Evolutionary conservation across 768 basidiomycete genomes (phyloP).

Genomic region (Boletus speciosus): DNA sequence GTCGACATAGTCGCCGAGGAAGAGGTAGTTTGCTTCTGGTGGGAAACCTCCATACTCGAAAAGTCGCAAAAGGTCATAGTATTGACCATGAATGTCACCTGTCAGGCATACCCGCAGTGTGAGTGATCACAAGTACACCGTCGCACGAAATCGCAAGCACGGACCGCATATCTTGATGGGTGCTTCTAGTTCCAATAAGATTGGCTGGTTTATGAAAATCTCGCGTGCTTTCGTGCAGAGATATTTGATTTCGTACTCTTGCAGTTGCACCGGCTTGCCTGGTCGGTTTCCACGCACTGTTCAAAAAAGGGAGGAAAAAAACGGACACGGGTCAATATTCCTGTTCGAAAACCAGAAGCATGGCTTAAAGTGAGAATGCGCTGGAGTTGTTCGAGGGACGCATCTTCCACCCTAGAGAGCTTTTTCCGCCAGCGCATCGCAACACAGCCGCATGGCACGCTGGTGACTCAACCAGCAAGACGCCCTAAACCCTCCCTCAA

Average conservation of each 20-base stretch:
- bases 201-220: constrained; percentile 99
- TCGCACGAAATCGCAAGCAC: constrained; percentile 26
- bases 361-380: background rate
- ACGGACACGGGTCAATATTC: constrained; percentile 13
- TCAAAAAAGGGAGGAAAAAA: constrained; percentile 19
- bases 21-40: constrained; percentile 99
- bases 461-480: background rate
- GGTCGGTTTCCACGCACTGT: constrained; percentile 97
- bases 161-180: constrained; percentile 99
- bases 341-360: constrained; percentile 1
- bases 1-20: constrained; percentile 99
- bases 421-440: constrained; percentile 11
- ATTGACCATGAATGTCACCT: constrained; percentile 99
- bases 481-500: constrained; percentile 10
- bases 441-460: constrained; percentile 19
- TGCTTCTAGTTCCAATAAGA: constrained; percentile 94
- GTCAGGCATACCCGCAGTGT: constrained; percentile 17
- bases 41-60: constrained; percentile 99
- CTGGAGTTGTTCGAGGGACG: background rate
- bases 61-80: constrained; percentile 95
- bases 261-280: constrained; percentile 95
- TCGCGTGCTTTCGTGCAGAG: constrained; percentile 98
- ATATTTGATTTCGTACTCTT: constrained; percentile 99
- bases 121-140: constrained; percentile 19
- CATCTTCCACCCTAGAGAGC: background rate